Conservation (phyloP, 768 basidiomycete genomes). For the Termitomyces sp. region DNA sequence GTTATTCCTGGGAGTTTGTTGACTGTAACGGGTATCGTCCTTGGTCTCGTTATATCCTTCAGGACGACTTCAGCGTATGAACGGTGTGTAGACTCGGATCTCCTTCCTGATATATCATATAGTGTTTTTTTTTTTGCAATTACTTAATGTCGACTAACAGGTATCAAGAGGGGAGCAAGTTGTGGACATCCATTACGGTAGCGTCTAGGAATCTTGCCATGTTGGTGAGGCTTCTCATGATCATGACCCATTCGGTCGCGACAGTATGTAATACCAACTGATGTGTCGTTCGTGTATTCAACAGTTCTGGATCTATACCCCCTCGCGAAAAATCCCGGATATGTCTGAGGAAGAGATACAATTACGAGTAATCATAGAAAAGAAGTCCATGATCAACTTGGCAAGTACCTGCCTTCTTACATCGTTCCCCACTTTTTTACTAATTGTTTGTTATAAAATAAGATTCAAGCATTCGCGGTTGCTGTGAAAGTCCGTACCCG, state of each 20-base stretch:
- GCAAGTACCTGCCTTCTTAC: conserved; percentile 29
- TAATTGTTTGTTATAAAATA: not conserved
- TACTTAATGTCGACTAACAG: conserved; percentile 26
- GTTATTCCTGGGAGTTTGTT: conserved; percentile 51
- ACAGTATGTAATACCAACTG: too few relatives aligned
- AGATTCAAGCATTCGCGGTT: conserved; percentile 68
- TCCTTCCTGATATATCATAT: not conserved
- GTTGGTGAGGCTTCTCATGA: conserved; percentile 34
- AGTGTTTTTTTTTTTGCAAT: not conserved
- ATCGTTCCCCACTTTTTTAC: not conserved
- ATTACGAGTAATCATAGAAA: conserved; percentile 57
- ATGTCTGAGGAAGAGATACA: conserved; percentile 24
- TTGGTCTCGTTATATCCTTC: conserved; percentile 70
- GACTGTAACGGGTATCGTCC: conserved; percentile 72
- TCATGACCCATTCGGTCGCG: not conserved
- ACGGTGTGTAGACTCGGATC: too few relatives aligned
- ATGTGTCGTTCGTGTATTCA: not conserved
- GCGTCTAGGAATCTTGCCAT: conserved; percentile 57
- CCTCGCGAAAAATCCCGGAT: conserved; percentile 32
- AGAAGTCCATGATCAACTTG: conserved; percentile 70
- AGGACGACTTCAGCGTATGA: conserved; percentile 70
- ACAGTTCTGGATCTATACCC: conserved; percentile 57
- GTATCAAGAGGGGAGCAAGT: conserved; percentile 66
- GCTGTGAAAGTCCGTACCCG: conserved; percentile 50
- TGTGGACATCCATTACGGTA: conserved; percentile 62